phyloP scores from a whole-genome alignment of 768 basidiomycete species.

The Suillus lakei region DNA sequence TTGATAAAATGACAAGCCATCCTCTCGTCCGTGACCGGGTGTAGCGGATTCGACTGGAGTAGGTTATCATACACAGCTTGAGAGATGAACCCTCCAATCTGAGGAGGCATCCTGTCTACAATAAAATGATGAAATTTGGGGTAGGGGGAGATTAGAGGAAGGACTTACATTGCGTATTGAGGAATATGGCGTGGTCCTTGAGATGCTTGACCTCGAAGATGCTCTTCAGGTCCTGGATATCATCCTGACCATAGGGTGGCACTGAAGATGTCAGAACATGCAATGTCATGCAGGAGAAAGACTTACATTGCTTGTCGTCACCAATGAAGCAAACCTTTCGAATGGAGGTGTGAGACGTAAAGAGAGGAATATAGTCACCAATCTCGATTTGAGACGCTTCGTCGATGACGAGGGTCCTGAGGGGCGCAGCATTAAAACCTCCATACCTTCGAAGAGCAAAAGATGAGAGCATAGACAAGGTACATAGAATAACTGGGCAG shows the following conservation, averaged over 20 bases:
- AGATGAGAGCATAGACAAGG: slow-evolving; percentile 75
- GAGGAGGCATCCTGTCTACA: slow-evolving; percentile 83
- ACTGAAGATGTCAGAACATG: slow-evolving; percentile 49
- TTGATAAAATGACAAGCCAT: slow-evolving; percentile 72
- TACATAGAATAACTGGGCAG: slow-evolving; percentile 71
- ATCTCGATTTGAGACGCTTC: slow-evolving; percentile 71
- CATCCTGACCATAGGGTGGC: slow-evolving; percentile 80
- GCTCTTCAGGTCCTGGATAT: slow-evolving; percentile 65
- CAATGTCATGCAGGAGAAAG: slow-evolving; percentile 28
- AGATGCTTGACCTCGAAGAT: slow-evolving; percentile 81
- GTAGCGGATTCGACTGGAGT: slow-evolving; percentile 57
- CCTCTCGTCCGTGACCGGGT: slow-evolving; percentile 47
- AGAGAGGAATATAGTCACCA: slow-evolving; percentile 53
- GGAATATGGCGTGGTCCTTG: slow-evolving; percentile 49
- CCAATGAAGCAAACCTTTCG: slow-evolving; percentile 67
- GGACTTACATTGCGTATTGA: slow-evolving; percentile 76
- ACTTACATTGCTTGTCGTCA: slow-evolving; percentile 67
- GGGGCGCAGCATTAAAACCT: slow-evolving; percentile 35
- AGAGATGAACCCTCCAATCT: slow-evolving; percentile 78
- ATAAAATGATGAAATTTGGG: slow-evolving; percentile 14
- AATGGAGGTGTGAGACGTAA: slow-evolving; percentile 38
- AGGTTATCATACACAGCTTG: slow-evolving; percentile 62
- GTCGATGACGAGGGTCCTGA: slow-evolving; percentile 61
- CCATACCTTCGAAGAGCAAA: slow-evolving; percentile 16
- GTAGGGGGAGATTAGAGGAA: neutral